Base-by-base conservation (phyloP, 2,329 filamentous ascomycete genomes). In the Dothiorella sarmentorum region DNA sequence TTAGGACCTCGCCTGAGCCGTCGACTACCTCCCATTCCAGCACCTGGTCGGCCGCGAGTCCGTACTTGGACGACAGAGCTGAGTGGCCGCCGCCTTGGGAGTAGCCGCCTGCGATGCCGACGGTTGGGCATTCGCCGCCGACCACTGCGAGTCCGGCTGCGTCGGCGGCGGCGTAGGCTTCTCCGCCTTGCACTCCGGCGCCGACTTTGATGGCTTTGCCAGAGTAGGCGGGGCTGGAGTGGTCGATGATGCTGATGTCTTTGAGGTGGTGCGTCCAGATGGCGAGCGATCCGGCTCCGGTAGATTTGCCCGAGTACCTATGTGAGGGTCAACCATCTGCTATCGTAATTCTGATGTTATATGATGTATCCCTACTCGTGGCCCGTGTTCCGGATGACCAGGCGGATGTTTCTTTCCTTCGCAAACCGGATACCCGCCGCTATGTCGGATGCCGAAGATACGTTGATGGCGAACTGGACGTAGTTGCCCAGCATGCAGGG, bases 201-300 rank as follows among this genome's bases (percentile, higher is more conserved):
- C 68, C 69, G 18, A 72, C 65, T 59, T 4, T 61, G 56, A 33
- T 65, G 63, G 58, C 70, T 67, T 66, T 65, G 29, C 69, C 61
- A 20, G 61, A 64, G 61, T 71, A 71, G 22, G 59, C 47, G 5
- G 62, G 18, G 42, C 62, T 61, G 13, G 44, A 63, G 56, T 73
- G 71, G 35, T 68, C 56, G n/a, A 69, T 62, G 29, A 72, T 71
- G 45, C 24, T 63, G 59, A 67, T 65, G 3, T 69, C 64, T 57
- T 71, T 71, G 61, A 73, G 70, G 61, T 67, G 70, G 52, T 73
- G 71, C 1, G 71, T 73, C 52, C 71, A 72, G 63, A 73, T 67
- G 45, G 69, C 68, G 18, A 73, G 62, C 0, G 70, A 66, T 18
- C 68, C 70, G 33, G 63, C 62, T 17, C 68, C 69, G n/a, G 68